Conservation (phyloP, 495 filamentous ascomycete species). For the Hypomontagnella submonticulosa region DNA sequence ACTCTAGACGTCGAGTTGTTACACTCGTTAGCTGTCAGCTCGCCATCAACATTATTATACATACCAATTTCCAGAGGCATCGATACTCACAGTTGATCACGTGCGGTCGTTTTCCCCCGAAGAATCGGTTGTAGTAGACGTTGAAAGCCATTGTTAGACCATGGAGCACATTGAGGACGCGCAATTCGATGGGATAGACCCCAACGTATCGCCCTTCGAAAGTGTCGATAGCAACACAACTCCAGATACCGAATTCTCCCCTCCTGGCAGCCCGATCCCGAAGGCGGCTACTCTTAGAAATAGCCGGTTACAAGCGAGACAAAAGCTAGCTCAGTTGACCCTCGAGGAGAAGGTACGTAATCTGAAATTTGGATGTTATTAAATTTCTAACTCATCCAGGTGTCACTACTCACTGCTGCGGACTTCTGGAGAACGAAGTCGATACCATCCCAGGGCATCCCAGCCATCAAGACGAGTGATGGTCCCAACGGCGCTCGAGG, state of each 20-base stretch:
- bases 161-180: constrained; percentile 45
- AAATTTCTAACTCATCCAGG: constrained; percentile 53
- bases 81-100: constrained; percentile 18
- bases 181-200: constrained; percentile 49
- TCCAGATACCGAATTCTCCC: constrained; percentile 62
- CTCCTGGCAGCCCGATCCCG: constrained; percentile 58
- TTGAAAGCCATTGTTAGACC: constrained; percentile 7
- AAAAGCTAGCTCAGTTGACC: constrained; percentile 59
- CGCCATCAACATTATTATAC: constrained; percentile 3
- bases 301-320: constrained; percentile 51
- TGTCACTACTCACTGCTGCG: constrained; percentile 70
- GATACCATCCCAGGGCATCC: constrained; percentile 74
- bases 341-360: constrained; percentile 64
- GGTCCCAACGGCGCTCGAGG: constrained; percentile 84
- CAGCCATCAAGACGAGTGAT: constrained; percentile 78
- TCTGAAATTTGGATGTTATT: neutral
- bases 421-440: constrained; percentile 84
- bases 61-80: neutral
- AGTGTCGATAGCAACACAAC: constrained; percentile 58
- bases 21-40: constrained; percentile 1
- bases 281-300: constrained; percentile 44
- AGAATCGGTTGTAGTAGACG: constrained; percentile 8
- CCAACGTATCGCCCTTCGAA: constrained; percentile 53
- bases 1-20: constrained; percentile 8
- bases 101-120: constrained; percentile 11